Evolutionary conservation across 768 basidiomycete species (phyloP).

Genomic region (Gelatoporia subvermispora): DNA sequence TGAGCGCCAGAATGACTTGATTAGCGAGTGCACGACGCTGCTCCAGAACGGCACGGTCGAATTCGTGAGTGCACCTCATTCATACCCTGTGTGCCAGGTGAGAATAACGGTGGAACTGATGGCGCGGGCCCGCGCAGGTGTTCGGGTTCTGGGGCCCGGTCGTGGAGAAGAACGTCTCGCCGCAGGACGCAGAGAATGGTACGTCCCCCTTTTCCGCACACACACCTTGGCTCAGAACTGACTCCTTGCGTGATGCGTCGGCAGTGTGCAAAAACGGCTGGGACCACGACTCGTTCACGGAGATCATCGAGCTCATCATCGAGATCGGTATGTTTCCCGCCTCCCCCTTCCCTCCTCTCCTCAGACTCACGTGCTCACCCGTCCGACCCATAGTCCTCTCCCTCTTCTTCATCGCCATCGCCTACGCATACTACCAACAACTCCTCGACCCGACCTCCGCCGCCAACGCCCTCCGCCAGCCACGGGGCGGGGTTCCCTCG

Average conservation of each 20-base stretch:
- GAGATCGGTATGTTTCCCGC: conserved; percentile 43
- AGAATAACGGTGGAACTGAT: not conserved
- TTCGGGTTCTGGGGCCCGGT: conserved; percentile 27
- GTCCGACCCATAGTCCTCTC: conserved; percentile 41
- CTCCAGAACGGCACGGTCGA: conserved; percentile 29
- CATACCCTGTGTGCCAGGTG: not conserved
- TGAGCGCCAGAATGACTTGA: conserved; percentile 46
- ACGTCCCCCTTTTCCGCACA: conserved; percentile 13
- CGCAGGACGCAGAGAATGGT: conserved; percentile 44
- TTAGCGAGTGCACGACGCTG: conserved; percentile 47
- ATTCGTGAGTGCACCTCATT: conserved; percentile 26
- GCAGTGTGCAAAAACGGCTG: conserved; percentile 62
- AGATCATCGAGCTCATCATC: conserved; percentile 60
- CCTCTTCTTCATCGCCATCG: conserved; percentile 57
- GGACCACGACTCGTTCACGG: conserved; percentile 60
- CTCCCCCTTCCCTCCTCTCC: not conserved
- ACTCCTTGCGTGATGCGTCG: not conserved
- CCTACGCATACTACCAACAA: conserved; percentile 74
- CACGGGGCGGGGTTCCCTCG: conserved; percentile 27
- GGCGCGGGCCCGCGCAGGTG: conserved; percentile 13
- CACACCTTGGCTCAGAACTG: no score
- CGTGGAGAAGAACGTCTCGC: conserved; percentile 14
- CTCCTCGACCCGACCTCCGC: conserved; percentile 60
- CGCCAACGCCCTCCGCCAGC: conserved; percentile 46
- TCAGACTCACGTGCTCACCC: not conserved